A percentile compares a stretch with the other conserved stretches of the same genome.
Conservation (phyloP, 78 protist species). For the Corallochytrium limacisporum region DNA sequence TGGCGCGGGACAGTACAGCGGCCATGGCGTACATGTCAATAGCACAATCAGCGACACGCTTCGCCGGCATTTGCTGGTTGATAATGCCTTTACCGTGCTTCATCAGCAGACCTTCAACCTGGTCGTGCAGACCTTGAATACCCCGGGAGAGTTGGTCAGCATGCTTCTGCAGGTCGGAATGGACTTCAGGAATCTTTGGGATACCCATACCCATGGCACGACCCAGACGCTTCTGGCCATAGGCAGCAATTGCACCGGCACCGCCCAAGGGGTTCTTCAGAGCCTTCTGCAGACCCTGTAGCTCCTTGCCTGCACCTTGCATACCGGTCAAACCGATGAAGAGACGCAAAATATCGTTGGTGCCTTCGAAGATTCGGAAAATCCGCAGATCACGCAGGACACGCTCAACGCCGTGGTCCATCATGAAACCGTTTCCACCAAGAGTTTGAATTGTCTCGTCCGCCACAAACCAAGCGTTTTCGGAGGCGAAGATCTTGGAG, state of each 20-base stretch:
- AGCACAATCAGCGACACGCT: conserved; percentile 8
- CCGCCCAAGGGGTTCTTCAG: neutral
- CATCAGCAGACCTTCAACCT: neutral
- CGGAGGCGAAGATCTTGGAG: conserved; percentile 12
- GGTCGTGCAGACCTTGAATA: no score
- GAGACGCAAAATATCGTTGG: conserved; percentile 20
- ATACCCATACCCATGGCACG: no score
- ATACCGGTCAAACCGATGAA: neutral
- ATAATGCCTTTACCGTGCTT: conserved; percentile 2
- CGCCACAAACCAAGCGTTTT: neutral
- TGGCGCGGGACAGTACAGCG: neutral
- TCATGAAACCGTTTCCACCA: conserved; percentile 45
- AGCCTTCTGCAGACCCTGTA: neutral
- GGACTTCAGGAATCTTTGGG: no score
- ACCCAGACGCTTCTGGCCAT: no score
- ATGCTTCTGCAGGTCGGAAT: no score
- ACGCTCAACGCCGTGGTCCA: conserved; percentile 24
- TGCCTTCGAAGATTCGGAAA: conserved; percentile 9
- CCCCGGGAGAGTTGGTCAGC: no score
- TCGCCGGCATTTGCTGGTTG: neutral
- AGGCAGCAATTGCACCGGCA: no score
- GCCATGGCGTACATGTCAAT: neutral
- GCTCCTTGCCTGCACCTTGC: neutral
- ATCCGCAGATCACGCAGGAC: conserved; percentile 28
- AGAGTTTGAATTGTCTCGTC: conserved; percentile 31